Evolutionary conservation across 2,329 filamentous ascomycete species (phyloP).

Genomic region (Colletotrichum sp.): DNA sequence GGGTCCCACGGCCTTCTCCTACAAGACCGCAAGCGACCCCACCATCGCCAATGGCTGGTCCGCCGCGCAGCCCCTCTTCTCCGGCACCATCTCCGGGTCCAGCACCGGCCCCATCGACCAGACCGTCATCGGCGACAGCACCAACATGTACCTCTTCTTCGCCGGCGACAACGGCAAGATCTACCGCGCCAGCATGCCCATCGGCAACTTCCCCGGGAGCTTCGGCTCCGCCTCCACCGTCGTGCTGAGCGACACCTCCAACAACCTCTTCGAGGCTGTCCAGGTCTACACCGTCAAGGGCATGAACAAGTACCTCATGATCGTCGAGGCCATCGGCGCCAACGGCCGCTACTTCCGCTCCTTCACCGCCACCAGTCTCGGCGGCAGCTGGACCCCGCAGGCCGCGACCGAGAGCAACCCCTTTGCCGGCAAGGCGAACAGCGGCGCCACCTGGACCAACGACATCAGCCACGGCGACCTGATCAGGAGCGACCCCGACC

Average conservation of each 20-base stretch:
- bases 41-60: slow-evolving; percentile 64
- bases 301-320: slow-evolving; percentile 66
- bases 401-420: slow-evolving; percentile 60
- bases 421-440: slow-evolving; percentile 72
- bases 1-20: slow-evolving; percentile 64
- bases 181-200: slow-evolving; percentile 68
- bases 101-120: slow-evolving; percentile 66
- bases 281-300: slow-evolving; percentile 67
- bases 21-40: slow-evolving; percentile 63
- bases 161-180: slow-evolving; percentile 71
- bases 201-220: slow-evolving; percentile 64
- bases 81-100: slow-evolving; percentile 55
- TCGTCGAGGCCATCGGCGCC: slow-evolving; percentile 66
- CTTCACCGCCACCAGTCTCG: slow-evolving; percentile 63
- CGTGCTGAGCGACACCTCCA: slow-evolving; percentile 55
- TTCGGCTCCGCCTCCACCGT: slow-evolving; percentile 58
- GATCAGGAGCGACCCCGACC: slow-evolving; percentile 59
- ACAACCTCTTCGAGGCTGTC: slow-evolving; percentile 70
- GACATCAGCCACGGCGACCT: slow-evolving; percentile 72
- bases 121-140: slow-evolving; percentile 65
- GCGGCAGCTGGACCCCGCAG: slow-evolving; percentile 63
- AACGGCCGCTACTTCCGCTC: slow-evolving; percentile 70
- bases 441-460: slow-evolving; percentile 68
- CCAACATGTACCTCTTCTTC: slow-evolving; percentile 72
- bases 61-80: slow-evolving; percentile 57